Evolutionary conservation across 163 green algal genomes (phyloP).

Genomic region (Scenedesmus sp.): DNA sequence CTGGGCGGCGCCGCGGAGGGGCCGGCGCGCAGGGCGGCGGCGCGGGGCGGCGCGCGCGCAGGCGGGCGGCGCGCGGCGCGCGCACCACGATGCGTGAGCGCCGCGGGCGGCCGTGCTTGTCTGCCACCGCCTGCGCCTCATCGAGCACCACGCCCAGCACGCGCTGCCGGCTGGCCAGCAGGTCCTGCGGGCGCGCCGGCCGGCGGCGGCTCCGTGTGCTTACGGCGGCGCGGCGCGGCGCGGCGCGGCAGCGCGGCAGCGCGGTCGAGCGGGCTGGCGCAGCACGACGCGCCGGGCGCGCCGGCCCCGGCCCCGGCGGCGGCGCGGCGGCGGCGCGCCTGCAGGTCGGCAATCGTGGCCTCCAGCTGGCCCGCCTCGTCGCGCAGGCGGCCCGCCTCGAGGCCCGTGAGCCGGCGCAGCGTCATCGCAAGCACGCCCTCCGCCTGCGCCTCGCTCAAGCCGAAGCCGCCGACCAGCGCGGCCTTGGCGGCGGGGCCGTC

Average conservation of each 20-base stretch:
- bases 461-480: slow-evolving; percentile 63
- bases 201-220: no score
- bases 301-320: no score
- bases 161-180: slow-evolving; percentile 60
- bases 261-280: no score
- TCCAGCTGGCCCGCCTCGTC: slow-evolving; percentile 73
- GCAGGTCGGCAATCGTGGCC: slow-evolving; percentile 34
- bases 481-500: slow-evolving; percentile 64
- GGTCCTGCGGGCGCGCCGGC: slow-evolving; percentile 49
- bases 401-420: slow-evolving; percentile 84
- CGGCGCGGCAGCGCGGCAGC: no score
- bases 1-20: no score
- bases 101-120: slow-evolving; percentile 64
- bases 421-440: slow-evolving; percentile 89
- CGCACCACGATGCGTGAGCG: slow-evolving; percentile 62
- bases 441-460: slow-evolving; percentile 65
- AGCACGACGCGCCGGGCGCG: no score
- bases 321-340: slow-evolving; percentile 38
- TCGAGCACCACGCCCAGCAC: slow-evolving; percentile 71
- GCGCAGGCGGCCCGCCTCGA: slow-evolving; percentile 81
- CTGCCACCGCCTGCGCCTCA: slow-evolving; percentile 72
- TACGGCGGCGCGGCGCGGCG: no score
- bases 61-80: no score
- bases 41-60: no score
- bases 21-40: no score